Evolutionary conservation across 257 asterid genomes (phyloP).

Genomic region (Jasminum sambac): DNA sequence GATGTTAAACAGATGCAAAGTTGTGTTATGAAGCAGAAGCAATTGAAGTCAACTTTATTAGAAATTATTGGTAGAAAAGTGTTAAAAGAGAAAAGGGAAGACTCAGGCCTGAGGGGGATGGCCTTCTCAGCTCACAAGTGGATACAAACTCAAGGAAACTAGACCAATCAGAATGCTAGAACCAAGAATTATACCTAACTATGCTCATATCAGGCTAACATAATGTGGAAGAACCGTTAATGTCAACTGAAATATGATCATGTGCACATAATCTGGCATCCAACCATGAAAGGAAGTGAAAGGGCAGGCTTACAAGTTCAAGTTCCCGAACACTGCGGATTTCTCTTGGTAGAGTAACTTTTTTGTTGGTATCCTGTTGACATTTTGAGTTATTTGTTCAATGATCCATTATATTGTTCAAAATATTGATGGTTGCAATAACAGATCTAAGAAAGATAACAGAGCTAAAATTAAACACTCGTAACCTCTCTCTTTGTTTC

Average conservation of each 20-base stretch:
- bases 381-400: constrained; percentile 27
- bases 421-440: constrained; percentile 18
- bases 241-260: constrained; percentile 5
- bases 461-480: constrained; percentile 22
- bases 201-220: constrained; percentile 19
- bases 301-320: constrained; percentile 69
- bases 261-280: constrained; percentile 4
- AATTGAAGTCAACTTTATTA: background rate
- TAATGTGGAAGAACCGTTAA: constrained; percentile 2
- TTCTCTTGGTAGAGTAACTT: constrained; percentile 83
- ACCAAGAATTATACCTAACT: constrained; percentile 3
- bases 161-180: background rate
- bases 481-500: constrained; percentile 93
- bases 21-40: background rate
- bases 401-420: constrained; percentile 16
- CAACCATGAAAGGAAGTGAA: constrained; percentile 27
- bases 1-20: background rate
- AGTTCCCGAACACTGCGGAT: constrained; percentile 84
- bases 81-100: too few relatives aligned
- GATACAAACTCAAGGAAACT: too few relatives aligned
- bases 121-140: too few relatives aligned
- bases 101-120: too few relatives aligned
- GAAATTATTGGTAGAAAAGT: background rate
- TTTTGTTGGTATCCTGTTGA: constrained; percentile 85
- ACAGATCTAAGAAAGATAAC: constrained; percentile 10